Evolutionary conservation across 108 stramenopile genomes (phyloP).

Genomic region (Asterionellopsis glacialis): DNA sequence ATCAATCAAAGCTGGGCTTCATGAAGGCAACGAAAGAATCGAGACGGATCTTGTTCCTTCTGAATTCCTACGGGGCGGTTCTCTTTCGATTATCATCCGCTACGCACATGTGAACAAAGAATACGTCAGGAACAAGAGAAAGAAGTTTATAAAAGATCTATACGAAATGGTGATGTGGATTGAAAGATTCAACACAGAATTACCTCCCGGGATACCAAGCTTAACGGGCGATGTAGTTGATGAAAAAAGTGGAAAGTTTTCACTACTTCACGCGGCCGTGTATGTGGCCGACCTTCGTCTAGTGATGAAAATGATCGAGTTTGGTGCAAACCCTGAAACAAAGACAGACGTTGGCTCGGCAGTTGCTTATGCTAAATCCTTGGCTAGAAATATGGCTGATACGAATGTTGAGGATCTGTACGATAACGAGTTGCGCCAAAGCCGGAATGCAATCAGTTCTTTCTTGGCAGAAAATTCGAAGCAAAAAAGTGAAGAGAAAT

Average conservation of each 20-base stretch:
- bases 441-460: too few species aligned
- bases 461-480: too few species aligned
- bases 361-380: not conserved
- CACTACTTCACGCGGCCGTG: not conserved
- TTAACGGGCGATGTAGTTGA: not conserved
- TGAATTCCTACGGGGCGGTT: not conserved
- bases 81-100: not conserved
- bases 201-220: not conserved
- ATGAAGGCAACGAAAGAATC: not conserved
- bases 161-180: not conserved
- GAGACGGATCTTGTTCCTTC: not conserved
- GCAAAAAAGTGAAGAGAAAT: too few species aligned
- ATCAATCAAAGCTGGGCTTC: not conserved
- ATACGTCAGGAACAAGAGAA: not conserved
- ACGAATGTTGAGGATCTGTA: too few species aligned
- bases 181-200: not conserved
- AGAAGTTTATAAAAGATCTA: not conserved
- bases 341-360: not conserved
- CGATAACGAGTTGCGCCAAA: too few species aligned
- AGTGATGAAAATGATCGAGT: not conserved
- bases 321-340: not conserved
- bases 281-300: not conserved
- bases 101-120: conserved; percentile 1
- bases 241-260: not conserved
- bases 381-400: too few species aligned